Evolutionary conservation across 1,284 basidiomycete genomes (phyloP).

Genomic region (Lentinus polychrous): DNA sequence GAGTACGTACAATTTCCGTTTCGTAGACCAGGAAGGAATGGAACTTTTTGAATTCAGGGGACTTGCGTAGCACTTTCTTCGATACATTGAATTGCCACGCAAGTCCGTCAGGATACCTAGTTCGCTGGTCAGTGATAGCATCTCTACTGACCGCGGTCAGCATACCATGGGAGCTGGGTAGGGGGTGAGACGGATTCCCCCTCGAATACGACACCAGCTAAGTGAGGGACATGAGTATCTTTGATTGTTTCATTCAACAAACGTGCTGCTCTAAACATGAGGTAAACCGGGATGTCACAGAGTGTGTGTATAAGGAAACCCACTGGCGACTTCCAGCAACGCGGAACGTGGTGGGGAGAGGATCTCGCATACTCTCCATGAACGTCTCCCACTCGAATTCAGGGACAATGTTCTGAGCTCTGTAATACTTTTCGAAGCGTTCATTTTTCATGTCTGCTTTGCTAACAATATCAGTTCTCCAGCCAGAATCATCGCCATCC

Average conservation of each 20-base stretch:
- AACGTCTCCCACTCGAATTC: constrained; percentile 79
- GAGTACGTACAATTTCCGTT: constrained; percentile 80
- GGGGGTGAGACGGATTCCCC: constrained; percentile 76
- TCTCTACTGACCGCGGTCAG: constrained; percentile 1
- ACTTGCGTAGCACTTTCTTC: constrained; percentile 86
- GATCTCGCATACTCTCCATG: constrained; percentile 59
- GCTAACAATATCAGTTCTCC: constrained; percentile 32
- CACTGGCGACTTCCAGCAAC: constrained; percentile 86
- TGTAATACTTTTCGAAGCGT: constrained; percentile 74
- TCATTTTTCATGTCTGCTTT: constrained; percentile 65
- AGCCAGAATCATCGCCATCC: constrained; percentile 4
- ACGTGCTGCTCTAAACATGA: constrained; percentile 52
- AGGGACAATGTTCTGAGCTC: constrained; percentile 62
- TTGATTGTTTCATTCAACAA: constrained; percentile 71
- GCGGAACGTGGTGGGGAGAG: constrained; percentile 92
- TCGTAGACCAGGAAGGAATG: constrained; percentile 97
- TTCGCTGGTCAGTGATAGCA: constrained; percentile 1
- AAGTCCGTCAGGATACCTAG: constrained; percentile 87
- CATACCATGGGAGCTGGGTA: constrained; percentile 77
- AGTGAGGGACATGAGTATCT: constrained; percentile 71
- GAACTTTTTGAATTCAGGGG: constrained; percentile 92
- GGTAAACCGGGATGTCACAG: constrained; percentile 3
- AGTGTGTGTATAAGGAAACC: constrained; percentile 22
- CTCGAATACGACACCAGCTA: constrained; percentile 76
- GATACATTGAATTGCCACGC: constrained; percentile 96